Conservation (phyloP, 495 filamentous ascomycete species). For the Penicillium roqueforti region DNA sequence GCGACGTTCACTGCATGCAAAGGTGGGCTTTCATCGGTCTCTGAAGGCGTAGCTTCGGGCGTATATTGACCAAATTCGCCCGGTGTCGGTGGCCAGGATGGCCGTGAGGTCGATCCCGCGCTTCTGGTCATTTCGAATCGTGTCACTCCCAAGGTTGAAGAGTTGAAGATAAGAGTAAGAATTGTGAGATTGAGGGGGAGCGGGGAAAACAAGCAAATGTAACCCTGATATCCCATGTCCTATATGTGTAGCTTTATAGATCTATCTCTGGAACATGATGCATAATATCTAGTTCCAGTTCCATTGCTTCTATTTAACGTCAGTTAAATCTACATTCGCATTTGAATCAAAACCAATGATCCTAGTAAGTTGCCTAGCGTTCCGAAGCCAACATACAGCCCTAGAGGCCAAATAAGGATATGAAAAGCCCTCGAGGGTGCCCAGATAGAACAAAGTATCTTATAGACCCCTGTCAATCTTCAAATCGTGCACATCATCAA, state of each 20-base stretch:
- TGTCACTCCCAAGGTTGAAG: neutral
- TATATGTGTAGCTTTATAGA: neutral
- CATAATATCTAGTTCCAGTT: neutral
- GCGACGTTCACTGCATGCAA: constrained; percentile 17
- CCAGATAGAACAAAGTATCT: neutral
- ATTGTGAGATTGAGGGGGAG: neutral
- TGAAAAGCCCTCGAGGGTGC: neutral
- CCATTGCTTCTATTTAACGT: fast-evolving
- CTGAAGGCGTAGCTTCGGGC: neutral
- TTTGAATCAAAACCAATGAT: neutral
- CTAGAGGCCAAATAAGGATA: neutral
- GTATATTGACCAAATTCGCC: neutral
- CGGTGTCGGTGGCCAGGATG: neutral
- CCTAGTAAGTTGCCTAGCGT: neutral
- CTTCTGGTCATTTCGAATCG: neutral
- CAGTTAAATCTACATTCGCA: neutral
- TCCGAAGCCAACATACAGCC: neutral
- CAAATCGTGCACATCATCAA: neutral
- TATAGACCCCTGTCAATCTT: neutral
- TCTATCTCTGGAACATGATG: neutral
- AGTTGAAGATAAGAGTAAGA: neutral
- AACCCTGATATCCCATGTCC: neutral
- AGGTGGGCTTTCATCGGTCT: constrained; percentile 9
- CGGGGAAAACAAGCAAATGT: constrained; percentile 3
- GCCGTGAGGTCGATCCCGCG: neutral